Conservation (phyloP, 805 yeast species). For the Candida ficus region DNA sequence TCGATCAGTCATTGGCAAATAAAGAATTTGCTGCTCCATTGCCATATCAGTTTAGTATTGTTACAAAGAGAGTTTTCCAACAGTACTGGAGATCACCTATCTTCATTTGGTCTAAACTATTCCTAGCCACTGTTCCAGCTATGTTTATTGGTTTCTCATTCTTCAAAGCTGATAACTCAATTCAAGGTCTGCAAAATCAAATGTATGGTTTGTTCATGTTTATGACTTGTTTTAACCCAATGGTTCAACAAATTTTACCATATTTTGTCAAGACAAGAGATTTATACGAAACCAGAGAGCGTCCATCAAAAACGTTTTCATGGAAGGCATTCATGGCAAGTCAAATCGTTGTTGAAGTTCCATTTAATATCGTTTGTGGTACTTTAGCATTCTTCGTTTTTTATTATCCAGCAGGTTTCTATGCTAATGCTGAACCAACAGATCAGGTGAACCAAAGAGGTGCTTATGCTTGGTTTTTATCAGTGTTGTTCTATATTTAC, state of each 20-base stretch:
- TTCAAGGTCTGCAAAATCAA: constrained; percentile 76
- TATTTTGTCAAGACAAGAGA: constrained; percentile 55
- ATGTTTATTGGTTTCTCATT: constrained; percentile 71
- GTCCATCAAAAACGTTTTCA: constrained; percentile 64
- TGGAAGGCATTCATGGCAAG: constrained; percentile 61
- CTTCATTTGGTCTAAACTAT: constrained; percentile 54
- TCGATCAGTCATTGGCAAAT: constrained; percentile 28
- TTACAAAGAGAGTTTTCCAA: constrained; percentile 49
- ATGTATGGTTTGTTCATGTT: constrained; percentile 75
- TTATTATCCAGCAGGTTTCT: constrained; percentile 70
- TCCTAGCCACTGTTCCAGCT: constrained; percentile 47
- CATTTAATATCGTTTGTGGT: constrained; percentile 57
- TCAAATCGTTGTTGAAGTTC: constrained; percentile 60
- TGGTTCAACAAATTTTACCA: constrained; percentile 60
- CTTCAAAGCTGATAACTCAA: constrained; percentile 57
- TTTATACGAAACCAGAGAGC: constrained; percentile 65
- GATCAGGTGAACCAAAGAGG: constrained; percentile 46
- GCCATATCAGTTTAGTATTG: constrained; percentile 37
- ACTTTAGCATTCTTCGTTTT: constrained; percentile 57
- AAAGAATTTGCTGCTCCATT: constrained; percentile 40
- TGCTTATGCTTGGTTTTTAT: constrained; percentile 36
- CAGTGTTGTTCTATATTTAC: constrained; percentile 48
- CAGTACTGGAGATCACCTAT: constrained; percentile 67
- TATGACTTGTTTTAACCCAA: constrained; percentile 47
- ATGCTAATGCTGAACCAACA: constrained; percentile 60